A percentile compares a stretch with the other conserved stretches of the same genome.
phyloP scores from a whole-genome alignment of 116 monocot species.

The Zostera marina region DNA sequence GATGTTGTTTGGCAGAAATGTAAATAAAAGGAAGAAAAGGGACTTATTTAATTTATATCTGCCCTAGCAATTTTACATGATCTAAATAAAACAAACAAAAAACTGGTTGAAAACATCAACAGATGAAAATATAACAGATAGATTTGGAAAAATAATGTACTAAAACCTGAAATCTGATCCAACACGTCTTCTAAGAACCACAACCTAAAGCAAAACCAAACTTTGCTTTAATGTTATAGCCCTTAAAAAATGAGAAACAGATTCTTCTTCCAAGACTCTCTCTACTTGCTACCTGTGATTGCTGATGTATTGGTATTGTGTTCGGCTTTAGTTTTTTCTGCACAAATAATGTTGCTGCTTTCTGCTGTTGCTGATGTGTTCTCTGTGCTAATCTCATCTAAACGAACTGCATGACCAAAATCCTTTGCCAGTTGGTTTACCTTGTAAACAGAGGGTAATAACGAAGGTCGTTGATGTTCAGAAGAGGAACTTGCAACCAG shows the following conservation, averaged over 20 bases:
- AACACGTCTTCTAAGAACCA: not conserved
- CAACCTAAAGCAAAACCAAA: not conserved
- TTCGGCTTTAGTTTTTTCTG: conserved; percentile 8
- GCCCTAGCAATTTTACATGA: conserved; percentile 3
- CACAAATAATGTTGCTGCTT: conserved; percentile 3
- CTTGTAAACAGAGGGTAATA: conserved; percentile 13
- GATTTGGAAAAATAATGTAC: not conserved
- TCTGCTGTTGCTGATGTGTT: conserved; percentile 6
- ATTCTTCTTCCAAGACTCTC: not conserved
- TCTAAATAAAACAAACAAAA: not conserved
- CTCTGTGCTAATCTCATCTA: conserved; percentile 25
- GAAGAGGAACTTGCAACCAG: not conserved
- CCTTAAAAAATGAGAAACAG: not conserved
- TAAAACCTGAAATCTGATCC: not conserved
- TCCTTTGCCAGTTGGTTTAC: conserved; percentile 35
- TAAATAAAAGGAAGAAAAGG: not conserved
- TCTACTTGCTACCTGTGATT: conserved; percentile 5
- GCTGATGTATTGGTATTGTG: conserved; percentile 7
- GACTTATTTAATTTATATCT: conserved; percentile 3
- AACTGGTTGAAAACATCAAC: not conserved
- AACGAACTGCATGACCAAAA: conserved; percentile 30
- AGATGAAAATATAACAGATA: not conserved
- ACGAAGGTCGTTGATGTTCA: not conserved
- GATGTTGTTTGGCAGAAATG: not conserved
- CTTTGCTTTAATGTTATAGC: not conserved